These are phyloP conservation scores for Angomonas ambiguus DNA, from an alignment of 208 protist species.

Conservation along the genomic window DNA sequence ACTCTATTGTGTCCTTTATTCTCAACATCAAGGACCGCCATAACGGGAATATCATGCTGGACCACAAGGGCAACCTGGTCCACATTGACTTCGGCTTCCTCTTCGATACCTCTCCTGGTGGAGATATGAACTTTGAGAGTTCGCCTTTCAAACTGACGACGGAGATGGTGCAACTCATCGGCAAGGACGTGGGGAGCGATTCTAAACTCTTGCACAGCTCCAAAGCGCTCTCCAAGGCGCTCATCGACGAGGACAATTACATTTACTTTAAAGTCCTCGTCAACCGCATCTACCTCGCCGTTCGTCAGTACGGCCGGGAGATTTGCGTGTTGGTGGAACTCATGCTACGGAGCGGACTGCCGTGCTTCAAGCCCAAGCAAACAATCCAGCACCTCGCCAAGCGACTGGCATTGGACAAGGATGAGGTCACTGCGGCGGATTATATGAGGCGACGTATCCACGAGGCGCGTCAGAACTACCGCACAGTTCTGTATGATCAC, in stretches of 20 bases:
- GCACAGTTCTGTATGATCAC: constrained; percentile 78
- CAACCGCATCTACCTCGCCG: constrained; percentile 80
- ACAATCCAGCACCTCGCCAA: constrained; percentile 70
- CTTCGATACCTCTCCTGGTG: constrained; percentile 93
- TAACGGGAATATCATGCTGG: constrained; percentile 95
- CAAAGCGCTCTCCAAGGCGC: constrained; percentile 47
- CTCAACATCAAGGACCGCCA: constrained; percentile 95
- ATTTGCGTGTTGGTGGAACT: constrained; percentile 82
- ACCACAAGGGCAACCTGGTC: constrained; percentile 88
- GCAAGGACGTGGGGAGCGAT: constrained; percentile 53
- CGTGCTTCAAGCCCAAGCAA: constrained; percentile 83
- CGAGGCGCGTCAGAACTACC: constrained; percentile 72
- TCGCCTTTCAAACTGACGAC: constrained; percentile 92
- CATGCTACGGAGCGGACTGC: constrained; percentile 82
- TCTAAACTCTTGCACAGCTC: constrained; percentile 39
- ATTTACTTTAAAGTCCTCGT: constrained; percentile 73
- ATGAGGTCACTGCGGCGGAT: constrained; percentile 68
- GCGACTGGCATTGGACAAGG: constrained; percentile 68
- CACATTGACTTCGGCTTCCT: constrained; percentile 99
- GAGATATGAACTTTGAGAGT: constrained; percentile 93
- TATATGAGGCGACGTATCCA: constrained; percentile 81
- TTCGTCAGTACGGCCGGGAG: constrained; percentile 73
- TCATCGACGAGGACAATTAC: constrained; percentile 83
- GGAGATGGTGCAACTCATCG: constrained; percentile 93
- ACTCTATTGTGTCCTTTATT: constrained; percentile 93